A percentile compares a stretch with the other conserved stretches of the same genome.
phyloP scores from a whole-genome alignment of 495 filamentous ascomycete species.

The Oleoguttula mirabilis region DNA sequence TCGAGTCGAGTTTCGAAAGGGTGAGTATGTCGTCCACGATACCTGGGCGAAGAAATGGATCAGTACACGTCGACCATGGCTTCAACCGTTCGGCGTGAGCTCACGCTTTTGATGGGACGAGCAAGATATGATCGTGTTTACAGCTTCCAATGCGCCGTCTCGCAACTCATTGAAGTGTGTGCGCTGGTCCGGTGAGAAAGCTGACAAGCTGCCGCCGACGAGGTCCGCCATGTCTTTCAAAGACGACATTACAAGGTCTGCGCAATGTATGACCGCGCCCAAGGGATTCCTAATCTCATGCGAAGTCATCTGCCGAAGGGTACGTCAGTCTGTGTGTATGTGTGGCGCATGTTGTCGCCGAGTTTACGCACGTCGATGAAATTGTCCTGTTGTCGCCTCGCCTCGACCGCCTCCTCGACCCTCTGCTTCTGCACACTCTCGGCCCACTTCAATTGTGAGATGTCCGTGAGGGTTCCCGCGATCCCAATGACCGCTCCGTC shows the following conservation, averaged over 20 bases:
- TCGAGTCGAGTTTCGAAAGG: conserved; percentile 44
- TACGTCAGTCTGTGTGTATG: too few relatives aligned
- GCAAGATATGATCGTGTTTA: conserved; percentile 20
- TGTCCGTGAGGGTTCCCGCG: conserved; percentile 1
- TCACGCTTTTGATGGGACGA: conserved; percentile 32
- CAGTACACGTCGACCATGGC: too few relatives aligned
- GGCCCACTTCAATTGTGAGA: conserved; percentile 1
- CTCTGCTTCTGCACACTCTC: conserved; percentile 16
- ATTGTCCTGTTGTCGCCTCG: conserved; percentile 16
- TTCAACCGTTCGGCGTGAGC: too few relatives aligned
- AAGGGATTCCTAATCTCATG: conserved; percentile 24
- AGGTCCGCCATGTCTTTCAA: conserved; percentile 3
- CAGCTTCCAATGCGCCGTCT: conserved; percentile 14
- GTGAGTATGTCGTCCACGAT: conserved; percentile 89
- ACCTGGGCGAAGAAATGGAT: too few relatives aligned
- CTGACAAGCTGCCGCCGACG: neutral
- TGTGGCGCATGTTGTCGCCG: too few relatives aligned
- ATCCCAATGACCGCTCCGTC: conserved; percentile 9
- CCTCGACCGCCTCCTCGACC: conserved; percentile 18
- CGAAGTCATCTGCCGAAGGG: conserved; percentile 17
- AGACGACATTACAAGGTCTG: conserved; percentile 12
- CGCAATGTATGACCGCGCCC: conserved; percentile 21
- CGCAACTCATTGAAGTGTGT: neutral
- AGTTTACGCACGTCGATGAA: too few relatives aligned
- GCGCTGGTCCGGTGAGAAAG: neutral